These are phyloP conservation scores for Ogataea pini DNA, from an alignment of 805 yeast genomes.

Conservation along the genomic window DNA sequence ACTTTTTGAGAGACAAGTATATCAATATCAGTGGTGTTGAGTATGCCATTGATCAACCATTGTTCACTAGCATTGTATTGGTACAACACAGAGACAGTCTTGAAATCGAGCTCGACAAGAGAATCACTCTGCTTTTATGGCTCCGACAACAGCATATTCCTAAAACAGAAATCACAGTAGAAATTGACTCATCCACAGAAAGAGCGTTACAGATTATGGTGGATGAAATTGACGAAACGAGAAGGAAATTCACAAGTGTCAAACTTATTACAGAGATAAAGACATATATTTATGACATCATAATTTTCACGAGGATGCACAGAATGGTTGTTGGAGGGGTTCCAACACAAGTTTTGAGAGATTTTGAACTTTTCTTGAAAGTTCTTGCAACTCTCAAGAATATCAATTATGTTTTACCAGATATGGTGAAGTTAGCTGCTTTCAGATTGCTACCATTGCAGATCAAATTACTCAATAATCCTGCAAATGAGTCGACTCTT, in stretches of 20 bases:
- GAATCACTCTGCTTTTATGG: constrained; percentile 33
- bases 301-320: constrained; percentile 54
- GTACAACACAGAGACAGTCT: constrained; percentile 21
- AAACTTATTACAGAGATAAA: constrained; percentile 49
- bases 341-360: constrained; percentile 46
- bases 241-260: constrained; percentile 23
- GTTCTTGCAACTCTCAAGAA: constrained; percentile 45
- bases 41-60: constrained; percentile 14
- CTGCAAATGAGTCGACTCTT: constrained; percentile 52
- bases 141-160: constrained; percentile 33
- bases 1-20: constrained; percentile 2
- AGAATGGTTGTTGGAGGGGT: constrained; percentile 55
- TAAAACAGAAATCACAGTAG: neutral
- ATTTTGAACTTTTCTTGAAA: constrained; percentile 42
- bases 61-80: constrained; percentile 24
- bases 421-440: constrained; percentile 51
- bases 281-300: constrained; percentile 57
- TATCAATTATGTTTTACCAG: constrained; percentile 50
- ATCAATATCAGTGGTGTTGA: neutral
- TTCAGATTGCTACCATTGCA: constrained; percentile 50
- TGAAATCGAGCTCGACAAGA: constrained; percentile 22
- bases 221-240: neutral
- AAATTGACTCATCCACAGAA: neutral
- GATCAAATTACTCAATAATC: constrained; percentile 33
- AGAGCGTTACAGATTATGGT: neutral